These are phyloP conservation scores for Amylostereum areolatum DNA, from an alignment of 1,284 basidiomycete species.

Conservation along the genomic window DNA sequence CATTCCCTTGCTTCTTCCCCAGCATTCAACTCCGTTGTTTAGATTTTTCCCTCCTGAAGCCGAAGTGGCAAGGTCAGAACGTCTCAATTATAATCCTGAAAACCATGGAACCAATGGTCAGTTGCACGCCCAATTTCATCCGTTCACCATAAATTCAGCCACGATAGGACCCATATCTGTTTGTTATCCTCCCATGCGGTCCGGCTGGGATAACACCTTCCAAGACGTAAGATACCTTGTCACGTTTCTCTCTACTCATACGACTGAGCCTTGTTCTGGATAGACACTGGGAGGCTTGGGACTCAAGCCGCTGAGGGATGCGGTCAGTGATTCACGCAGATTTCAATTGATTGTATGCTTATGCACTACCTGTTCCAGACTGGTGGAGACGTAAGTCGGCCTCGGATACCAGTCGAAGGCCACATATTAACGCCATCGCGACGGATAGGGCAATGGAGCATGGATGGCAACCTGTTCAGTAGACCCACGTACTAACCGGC, in stretches of 20 bases:
- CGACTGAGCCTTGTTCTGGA: not conserved
- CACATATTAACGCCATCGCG: not conserved
- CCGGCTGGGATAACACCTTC: not conserved
- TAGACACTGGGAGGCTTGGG: not conserved
- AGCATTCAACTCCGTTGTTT: too few relatives aligned
- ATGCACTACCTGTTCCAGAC: not conserved
- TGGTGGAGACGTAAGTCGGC: not conserved
- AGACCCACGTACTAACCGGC: not conserved
- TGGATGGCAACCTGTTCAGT: not conserved
- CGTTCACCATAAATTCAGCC: not conserved
- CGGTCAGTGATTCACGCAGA: constrained; percentile 1
- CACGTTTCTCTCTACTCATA: not conserved
- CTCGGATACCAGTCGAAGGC: not conserved
- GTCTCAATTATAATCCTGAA: not conserved
- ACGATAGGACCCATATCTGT: not conserved
- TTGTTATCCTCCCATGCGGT: not conserved
- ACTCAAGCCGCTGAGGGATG: constrained; percentile 4
- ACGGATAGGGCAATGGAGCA: not conserved
- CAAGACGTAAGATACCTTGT: not conserved
- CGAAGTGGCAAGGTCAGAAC: not conserved
- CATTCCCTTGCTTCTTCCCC: not conserved
- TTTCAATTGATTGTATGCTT: not conserved
- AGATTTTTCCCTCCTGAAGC: too few relatives aligned
- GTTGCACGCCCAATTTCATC: not conserved
- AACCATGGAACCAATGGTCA: constrained; percentile 1